These are phyloP conservation scores for Linnemannia exigua DNA, from an alignment of 192 early-diverging fungal genomes.

Conservation along the genomic window DNA sequence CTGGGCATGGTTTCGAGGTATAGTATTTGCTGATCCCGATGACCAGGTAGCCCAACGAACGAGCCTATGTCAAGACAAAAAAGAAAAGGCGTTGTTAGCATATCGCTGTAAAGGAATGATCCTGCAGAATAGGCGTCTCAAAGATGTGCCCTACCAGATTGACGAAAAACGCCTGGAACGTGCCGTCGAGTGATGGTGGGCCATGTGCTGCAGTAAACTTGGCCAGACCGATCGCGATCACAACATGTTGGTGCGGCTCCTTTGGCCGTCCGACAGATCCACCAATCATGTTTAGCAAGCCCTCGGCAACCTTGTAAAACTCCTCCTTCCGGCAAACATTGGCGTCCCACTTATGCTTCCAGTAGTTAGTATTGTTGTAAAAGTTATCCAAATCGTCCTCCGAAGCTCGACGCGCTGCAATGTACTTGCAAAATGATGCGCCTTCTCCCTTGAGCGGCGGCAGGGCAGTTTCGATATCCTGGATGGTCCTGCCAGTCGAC, in stretches of 20 bases:
- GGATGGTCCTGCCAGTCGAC: slow-evolving; percentile 7
- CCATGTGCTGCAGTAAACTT: slow-evolving; percentile 6
- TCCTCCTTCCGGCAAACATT: slow-evolving; percentile 11
- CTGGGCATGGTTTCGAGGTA: neutral
- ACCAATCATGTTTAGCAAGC: slow-evolving; percentile 11
- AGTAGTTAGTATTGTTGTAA: slow-evolving; percentile 15
- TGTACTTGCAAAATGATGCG: slow-evolving; percentile 4
- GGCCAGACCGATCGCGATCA: slow-evolving; percentile 13
- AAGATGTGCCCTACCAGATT: slow-evolving; percentile 8
- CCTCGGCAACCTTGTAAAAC: slow-evolving; percentile 1
- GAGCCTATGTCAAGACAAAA: slow-evolving; percentile 16
- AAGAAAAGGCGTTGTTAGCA: neutral
- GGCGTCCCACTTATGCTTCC: slow-evolving; percentile 4
- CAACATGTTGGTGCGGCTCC: slow-evolving; percentile 7
- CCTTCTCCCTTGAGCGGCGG: slow-evolving; percentile 5
- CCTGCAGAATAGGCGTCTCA: slow-evolving; percentile 9
- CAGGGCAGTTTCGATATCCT: neutral
- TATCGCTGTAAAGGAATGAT: neutral
- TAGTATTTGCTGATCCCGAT: slow-evolving; percentile 4
- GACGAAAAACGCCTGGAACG: slow-evolving; percentile 15
- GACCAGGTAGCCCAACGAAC: slow-evolving; percentile 12
- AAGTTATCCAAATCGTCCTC: slow-evolving; percentile 1
- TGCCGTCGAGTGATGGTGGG: neutral
- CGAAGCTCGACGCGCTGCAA: neutral
- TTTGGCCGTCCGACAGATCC: neutral